phyloP scores from a whole-genome alignment of 768 basidiomycete genomes.

The Ramaria sp. region DNA sequence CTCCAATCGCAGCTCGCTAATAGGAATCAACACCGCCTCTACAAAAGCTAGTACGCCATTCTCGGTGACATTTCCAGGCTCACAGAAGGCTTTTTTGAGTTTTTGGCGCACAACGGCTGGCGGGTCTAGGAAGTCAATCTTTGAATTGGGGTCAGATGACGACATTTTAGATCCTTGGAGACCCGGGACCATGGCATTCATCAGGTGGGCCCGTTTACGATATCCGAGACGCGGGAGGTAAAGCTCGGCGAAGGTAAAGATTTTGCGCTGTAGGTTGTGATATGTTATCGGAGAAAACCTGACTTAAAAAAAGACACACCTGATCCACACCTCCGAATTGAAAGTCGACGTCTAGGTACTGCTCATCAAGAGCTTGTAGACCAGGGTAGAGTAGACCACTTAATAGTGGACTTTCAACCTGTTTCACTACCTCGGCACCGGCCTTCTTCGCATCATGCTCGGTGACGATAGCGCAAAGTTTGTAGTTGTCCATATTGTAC shows the following conservation, averaged over 20 bases:
- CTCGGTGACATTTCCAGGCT: slow-evolving; percentile 78
- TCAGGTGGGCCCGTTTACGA: slow-evolving; percentile 88
- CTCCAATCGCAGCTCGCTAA: slow-evolving; percentile 65
- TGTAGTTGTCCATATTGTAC: slow-evolving; percentile 94
- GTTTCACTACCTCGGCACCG: slow-evolving; percentile 97
- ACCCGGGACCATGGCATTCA: slow-evolving; percentile 98
- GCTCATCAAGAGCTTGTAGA: slow-evolving; percentile 92
- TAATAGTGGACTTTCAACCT: slow-evolving; percentile 83
- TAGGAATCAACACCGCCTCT: slow-evolving; percentile 79
- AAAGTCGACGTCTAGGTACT: slow-evolving; percentile 92
- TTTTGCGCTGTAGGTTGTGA: slow-evolving; percentile 61
- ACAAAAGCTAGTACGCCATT: slow-evolving; percentile 87
- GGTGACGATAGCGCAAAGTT: slow-evolving; percentile 79
- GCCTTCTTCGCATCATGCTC: slow-evolving; percentile 98
- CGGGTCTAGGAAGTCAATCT: slow-evolving; percentile 93
- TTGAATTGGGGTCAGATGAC: slow-evolving; percentile 92
- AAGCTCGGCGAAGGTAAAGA: slow-evolving; percentile 95
- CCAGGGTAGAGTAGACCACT: slow-evolving; percentile 94
- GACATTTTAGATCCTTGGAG: slow-evolving; percentile 97
- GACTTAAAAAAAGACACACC: slow-evolving; percentile 33
- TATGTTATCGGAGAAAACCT: background rate
- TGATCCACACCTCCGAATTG: slow-evolving; percentile 98
- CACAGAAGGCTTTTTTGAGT: slow-evolving; percentile 88
- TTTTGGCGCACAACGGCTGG: slow-evolving; percentile 80
- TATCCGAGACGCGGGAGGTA: slow-evolving; percentile 93